These are phyloP conservation scores for Phellinidium pouzarii DNA, from an alignment of 1,284 basidiomycete species.

Conservation along the genomic window DNA sequence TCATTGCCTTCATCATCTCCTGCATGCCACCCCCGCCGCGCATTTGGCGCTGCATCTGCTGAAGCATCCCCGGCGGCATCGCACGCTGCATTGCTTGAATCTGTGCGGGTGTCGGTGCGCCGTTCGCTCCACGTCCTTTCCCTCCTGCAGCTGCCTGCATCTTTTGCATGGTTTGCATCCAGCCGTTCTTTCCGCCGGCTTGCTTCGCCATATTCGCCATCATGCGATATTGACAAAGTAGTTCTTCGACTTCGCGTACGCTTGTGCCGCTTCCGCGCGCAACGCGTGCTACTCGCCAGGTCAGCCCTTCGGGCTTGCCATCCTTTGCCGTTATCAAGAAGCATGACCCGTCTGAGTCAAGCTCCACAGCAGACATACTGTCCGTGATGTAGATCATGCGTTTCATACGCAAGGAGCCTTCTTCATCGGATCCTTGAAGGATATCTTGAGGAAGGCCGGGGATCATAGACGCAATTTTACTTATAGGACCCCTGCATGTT, in stretches of 20 bases:
- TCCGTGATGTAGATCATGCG: constrained; percentile 99
- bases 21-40: constrained; percentile 83
- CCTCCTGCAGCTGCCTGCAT: constrained; percentile 83
- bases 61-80: constrained; percentile 85
- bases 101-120: constrained; percentile 87
- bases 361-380: constrained; percentile 89
- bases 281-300: constrained; percentile 83
- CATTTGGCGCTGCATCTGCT: constrained; percentile 79
- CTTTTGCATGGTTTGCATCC: constrained; percentile 85
- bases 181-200: constrained; percentile 94
- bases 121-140: constrained; percentile 75
- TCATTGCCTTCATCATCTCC: constrained; percentile 95
- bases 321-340: constrained; percentile 84
- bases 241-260: constrained; percentile 94
- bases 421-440: constrained; percentile 86
- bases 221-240: constrained; percentile 93
- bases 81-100: constrained; percentile 88
- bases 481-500: constrained; percentile 79
- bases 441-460: constrained; percentile 90
- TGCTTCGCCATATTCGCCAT: constrained; percentile 97
- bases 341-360: constrained; percentile 91
- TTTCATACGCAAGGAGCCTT: constrained; percentile 88
- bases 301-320: constrained; percentile 76
- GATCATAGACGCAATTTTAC: constrained; percentile 99
- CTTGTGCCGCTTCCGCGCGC: constrained; percentile 94